Evolutionary conservation across 257 asterid species (phyloP).

Genomic region (Anisodus acutangulus): DNA sequence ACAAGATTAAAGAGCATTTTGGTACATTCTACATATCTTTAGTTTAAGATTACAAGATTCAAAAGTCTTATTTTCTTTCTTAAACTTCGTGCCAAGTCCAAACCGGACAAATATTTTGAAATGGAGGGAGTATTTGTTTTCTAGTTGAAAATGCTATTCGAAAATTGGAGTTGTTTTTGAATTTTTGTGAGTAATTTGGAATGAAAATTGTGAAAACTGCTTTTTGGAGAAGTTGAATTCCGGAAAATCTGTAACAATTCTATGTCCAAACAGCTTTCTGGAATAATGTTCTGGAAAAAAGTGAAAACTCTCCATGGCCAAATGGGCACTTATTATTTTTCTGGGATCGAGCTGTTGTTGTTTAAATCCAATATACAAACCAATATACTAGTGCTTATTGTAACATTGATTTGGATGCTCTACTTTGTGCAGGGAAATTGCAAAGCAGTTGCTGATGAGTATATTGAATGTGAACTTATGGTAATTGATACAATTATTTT

Average conservation of each 20-base stretch:
- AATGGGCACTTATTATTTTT: background rate
- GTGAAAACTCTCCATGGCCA: background rate
- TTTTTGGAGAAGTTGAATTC: background rate
- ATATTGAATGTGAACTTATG: constrained; percentile 94
- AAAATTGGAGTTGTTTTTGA: too few relatives aligned
- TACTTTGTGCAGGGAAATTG: constrained; percentile 59
- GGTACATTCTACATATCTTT: too few relatives aligned
- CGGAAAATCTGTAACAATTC: background rate
- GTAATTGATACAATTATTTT: constrained; percentile 38
- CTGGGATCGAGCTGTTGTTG: background rate
- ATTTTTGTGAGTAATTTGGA: background rate
- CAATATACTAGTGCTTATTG: background rate
- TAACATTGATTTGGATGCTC: constrained; percentile 7
- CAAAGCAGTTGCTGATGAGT: constrained; percentile 79
- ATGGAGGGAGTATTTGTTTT: background rate
- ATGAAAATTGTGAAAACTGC: too few relatives aligned
- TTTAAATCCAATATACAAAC: background rate
- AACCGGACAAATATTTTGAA: too few relatives aligned
- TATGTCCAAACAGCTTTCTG: background rate
- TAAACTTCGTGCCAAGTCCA: too few relatives aligned
- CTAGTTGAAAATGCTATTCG: background rate
- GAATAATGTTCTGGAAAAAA: background rate
- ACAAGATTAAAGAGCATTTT: too few relatives aligned
- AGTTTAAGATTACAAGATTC: too few relatives aligned
- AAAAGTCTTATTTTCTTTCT: too few relatives aligned